Conservation (phyloP, 805 yeast genomes). For the Henningerozyma blattae region DNA sequence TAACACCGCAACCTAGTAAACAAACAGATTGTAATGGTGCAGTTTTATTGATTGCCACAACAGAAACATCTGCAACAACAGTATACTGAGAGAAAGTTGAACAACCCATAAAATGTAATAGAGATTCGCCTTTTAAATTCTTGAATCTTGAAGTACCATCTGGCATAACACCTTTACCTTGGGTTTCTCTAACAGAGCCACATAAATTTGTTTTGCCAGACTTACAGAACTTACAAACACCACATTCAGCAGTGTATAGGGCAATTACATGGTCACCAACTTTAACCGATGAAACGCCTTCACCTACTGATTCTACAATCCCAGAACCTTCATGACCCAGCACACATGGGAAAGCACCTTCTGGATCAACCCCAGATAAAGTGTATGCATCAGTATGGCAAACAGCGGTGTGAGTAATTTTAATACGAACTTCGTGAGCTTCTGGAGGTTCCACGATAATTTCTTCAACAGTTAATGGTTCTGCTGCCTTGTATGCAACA, state of each 20-base stretch:
- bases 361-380: slow-evolving; percentile 88
- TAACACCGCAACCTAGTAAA: slow-evolving; percentile 94
- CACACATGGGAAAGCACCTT: slow-evolving; percentile 87
- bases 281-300: slow-evolving; percentile 81
- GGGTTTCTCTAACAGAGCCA: slow-evolving; percentile 91
- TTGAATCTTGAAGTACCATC: slow-evolving; percentile 92
- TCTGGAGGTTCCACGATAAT: slow-evolving; percentile 88
- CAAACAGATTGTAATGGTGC: slow-evolving; percentile 84
- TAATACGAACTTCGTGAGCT: slow-evolving; percentile 95
- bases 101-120: slow-evolving; percentile 95
- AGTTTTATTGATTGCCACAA: slow-evolving; percentile 76
- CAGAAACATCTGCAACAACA: slow-evolving; percentile 94
- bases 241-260: slow-evolving; percentile 93
- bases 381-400: slow-evolving; percentile 99
- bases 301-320: slow-evolving; percentile 88
- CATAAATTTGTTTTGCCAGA: slow-evolving; percentile 95
- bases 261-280: slow-evolving; percentile 91
- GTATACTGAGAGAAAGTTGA: slow-evolving; percentile 96
- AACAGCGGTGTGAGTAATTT: slow-evolving; percentile 79
- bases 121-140: slow-evolving; percentile 64
- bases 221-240: slow-evolving; percentile 86
- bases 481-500: slow-evolving; percentile 92
- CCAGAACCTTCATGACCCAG: slow-evolving; percentile 99
- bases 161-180: slow-evolving; percentile 97
- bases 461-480: slow-evolving; percentile 72